Conservation (phyloP, 108 stramenopile species). For the Skeletonema tropicum region DNA sequence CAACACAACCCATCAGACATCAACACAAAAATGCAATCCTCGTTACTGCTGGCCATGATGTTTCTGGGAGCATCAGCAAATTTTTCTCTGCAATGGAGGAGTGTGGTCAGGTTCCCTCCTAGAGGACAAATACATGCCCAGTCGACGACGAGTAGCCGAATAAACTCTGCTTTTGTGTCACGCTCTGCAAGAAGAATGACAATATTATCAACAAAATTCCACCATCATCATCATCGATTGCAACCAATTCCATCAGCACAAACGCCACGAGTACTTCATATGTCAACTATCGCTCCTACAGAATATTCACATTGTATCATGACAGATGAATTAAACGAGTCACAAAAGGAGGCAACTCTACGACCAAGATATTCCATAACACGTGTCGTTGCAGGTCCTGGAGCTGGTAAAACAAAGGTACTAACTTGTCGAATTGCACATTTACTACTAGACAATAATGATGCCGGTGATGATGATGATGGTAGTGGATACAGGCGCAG, state of each 20-base stretch:
- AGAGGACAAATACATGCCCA: not conserved
- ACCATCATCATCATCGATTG: not conserved
- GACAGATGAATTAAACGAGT: slow-evolving; percentile 62
- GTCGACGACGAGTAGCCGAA: not conserved
- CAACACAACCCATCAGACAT: not conserved
- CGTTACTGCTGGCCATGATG: not conserved
- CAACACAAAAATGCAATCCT: not conserved
- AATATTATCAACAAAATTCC: not conserved
- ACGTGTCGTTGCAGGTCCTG: slow-evolving; percentile 89
- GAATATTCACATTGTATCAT: slow-evolving; percentile 11
- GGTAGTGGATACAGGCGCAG: not conserved
- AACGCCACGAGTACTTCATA: not conserved
- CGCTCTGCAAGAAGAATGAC: not conserved
- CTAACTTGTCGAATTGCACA: slow-evolving; percentile 88
- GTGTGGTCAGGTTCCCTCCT: not conserved
- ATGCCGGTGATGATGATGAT: slow-evolving; percentile 9
- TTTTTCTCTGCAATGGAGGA: not conserved
- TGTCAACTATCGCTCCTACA: not conserved
- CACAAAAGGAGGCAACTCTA: slow-evolving; percentile 76
- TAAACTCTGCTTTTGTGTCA: not conserved
- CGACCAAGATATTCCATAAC: slow-evolving; percentile 61
- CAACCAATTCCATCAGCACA: not conserved
- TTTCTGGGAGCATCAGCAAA: not conserved
- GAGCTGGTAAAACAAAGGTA: slow-evolving; percentile 91
- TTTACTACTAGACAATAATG: slow-evolving; percentile 50